Evolutionary conservation across 2,329 filamentous ascomycete species (phyloP).

Genomic region (Orbilia brochopaga): DNA sequence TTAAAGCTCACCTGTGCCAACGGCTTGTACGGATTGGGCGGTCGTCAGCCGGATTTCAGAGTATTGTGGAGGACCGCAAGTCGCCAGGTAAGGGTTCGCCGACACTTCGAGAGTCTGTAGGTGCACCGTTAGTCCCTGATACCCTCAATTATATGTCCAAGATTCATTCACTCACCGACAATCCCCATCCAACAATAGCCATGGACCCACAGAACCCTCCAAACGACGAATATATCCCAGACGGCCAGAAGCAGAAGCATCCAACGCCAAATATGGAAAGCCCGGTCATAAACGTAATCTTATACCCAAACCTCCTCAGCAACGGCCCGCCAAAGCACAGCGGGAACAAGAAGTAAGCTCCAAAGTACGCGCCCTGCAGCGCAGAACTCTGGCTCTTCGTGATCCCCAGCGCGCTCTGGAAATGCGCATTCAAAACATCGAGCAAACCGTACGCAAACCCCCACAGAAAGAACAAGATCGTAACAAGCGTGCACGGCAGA

Average conservation of each 20-base stretch:
- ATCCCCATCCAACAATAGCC: conserved; percentile 64
- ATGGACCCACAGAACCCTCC: conserved; percentile 68
- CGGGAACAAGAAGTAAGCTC: conserved; percentile 62
- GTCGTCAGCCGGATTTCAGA: conserved; percentile 67
- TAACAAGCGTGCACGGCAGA: conserved; percentile 70
- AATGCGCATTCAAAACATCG: conserved; percentile 65
- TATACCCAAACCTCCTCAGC: conserved; percentile 60
- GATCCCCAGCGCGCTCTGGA: conserved; percentile 65
- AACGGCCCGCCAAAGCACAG: conserved; percentile 59
- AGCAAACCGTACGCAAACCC: conserved; percentile 63
- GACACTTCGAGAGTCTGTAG: conserved; percentile 64
- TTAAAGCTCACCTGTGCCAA: conserved; percentile 60
- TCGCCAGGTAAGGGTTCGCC: conserved; percentile 64
- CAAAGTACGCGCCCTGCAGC: conserved; percentile 70
- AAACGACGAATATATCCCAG: conserved; percentile 64
- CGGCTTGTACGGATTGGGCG: conserved; percentile 66
- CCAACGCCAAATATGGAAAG: conserved; percentile 64
- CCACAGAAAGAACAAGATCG: conserved; percentile 70
- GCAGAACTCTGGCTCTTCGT: conserved; percentile 67
- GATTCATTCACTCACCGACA: conserved; percentile 53
- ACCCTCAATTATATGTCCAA: not conserved
- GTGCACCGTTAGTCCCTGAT: conserved; percentile 57
- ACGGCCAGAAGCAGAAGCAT: conserved; percentile 68
- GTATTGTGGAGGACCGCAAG: conserved; percentile 67
- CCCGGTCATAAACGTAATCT: conserved; percentile 62